Evolutionary conservation across 2,329 filamentous ascomycete genomes (phyloP).

Genomic region (Venturia oleaginea): DNA sequence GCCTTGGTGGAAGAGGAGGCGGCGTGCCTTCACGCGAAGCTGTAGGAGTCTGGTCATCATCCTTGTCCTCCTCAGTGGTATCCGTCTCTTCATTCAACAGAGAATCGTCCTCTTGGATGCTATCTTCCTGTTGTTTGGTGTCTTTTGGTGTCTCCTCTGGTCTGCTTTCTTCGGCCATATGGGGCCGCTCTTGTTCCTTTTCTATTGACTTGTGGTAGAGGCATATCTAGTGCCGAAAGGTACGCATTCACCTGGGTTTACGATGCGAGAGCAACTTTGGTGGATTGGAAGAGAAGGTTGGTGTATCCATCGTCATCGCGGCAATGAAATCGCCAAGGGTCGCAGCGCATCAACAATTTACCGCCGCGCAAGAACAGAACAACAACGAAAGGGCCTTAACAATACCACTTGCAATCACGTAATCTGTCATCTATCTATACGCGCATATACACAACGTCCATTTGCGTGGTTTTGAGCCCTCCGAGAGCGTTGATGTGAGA

Average conservation of each 20-base stretch:
- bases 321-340: neutral
- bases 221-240: slow-evolving; percentile 4
- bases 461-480: too few species aligned
- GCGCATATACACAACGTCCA: too few species aligned
- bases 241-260: neutral
- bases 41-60: neutral
- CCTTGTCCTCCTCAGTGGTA: neutral
- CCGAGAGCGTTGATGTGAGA: too few species aligned
- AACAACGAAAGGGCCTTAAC: too few species aligned
- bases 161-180: slow-evolving; percentile 9
- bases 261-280: neutral
- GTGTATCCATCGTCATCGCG: neutral
- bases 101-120: neutral
- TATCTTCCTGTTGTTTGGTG: neutral
- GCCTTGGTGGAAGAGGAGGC: slow-evolving; percentile 30
- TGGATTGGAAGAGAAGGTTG: neutral
- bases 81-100: neutral
- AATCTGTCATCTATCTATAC: too few species aligned
- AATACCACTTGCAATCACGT: too few species aligned
- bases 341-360: too few species aligned
- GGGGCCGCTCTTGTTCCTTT: slow-evolving; percentile 2
- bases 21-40: slow-evolving; percentile 25
- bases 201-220: neutral
- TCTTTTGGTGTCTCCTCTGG: neutral
- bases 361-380: too few species aligned